phyloP scores from a whole-genome alignment of 192 early-diverging fungal species.

The Backusella morwellensis region DNA sequence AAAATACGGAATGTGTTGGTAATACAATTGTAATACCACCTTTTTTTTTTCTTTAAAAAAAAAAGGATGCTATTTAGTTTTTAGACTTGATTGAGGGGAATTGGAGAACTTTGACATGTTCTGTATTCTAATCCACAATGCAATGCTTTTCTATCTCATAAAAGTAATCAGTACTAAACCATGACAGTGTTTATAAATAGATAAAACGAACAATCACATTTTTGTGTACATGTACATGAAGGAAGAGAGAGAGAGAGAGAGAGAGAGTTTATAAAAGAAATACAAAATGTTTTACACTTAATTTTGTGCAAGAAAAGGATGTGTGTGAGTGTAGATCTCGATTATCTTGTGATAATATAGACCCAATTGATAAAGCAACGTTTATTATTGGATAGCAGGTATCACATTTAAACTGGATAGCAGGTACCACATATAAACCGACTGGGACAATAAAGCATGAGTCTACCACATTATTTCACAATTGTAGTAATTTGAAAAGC shows the following conservation, averaged over 20 bases:
- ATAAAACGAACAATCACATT: neutral
- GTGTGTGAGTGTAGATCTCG: neutral
- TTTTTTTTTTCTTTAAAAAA: neutral
- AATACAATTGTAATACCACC: neutral
- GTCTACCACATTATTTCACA: neutral
- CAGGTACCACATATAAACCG: neutral
- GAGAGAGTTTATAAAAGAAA: neutral
- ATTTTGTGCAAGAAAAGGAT: neutral
- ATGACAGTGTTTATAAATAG: neutral
- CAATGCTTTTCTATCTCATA: neutral
- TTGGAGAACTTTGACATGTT: neutral
- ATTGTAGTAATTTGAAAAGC: neutral
- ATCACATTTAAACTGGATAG: neutral
- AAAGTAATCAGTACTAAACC: neutral
- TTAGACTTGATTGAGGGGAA: neutral
- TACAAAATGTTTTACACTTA: neutral
- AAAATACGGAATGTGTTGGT: neutral
- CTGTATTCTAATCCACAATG: neutral
- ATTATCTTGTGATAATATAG: neutral
- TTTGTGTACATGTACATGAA: neutral
- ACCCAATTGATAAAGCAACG: neutral
- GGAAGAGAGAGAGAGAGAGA: no score
- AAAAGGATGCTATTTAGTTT: neutral
- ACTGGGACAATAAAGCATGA: neutral
- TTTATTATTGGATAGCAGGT: neutral